These are phyloP conservation scores for Monilinia laxa DNA, from an alignment of 2,329 filamentous ascomycete genomes.

Conservation along the genomic window DNA sequence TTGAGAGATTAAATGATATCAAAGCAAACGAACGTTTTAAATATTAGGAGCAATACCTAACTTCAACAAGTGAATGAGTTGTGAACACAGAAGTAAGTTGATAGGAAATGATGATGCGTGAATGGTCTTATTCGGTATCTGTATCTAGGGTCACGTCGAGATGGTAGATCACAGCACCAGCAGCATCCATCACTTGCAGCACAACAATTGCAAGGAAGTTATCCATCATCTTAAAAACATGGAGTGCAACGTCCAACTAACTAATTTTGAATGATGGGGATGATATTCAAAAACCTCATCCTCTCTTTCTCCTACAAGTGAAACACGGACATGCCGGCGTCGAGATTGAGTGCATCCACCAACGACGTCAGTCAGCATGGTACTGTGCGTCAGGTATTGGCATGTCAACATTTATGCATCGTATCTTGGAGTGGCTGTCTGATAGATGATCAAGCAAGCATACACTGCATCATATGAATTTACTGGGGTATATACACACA, in stretches of 20 bases:
- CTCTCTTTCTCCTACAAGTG: too few species aligned
- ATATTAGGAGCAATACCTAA: constrained; percentile 14
- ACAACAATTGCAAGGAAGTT: background rate
- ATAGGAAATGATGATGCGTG: constrained; percentile 12
- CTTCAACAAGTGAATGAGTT: background rate
- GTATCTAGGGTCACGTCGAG: constrained; percentile 15
- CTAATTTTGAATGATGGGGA: background rate
- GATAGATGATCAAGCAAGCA: constrained; percentile 18
- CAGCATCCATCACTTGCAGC: background rate
- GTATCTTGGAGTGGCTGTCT: constrained; percentile 1
- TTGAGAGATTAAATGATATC: constrained; percentile 12
- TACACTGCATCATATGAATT: constrained; percentile 14
- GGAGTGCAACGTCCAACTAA: background rate
- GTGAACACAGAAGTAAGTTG: background rate
- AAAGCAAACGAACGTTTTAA: constrained; percentile 18
- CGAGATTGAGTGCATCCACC: background rate
- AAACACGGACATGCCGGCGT: background rate
- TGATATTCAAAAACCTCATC: background rate
- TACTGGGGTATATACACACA: background rate
- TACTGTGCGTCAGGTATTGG: background rate
- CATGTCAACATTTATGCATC: constrained; percentile 14
- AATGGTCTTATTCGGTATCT: background rate
- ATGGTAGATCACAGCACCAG: background rate
- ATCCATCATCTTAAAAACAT: background rate
- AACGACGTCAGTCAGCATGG: constrained; percentile 13